Percentiles rank a stretch among this genome's conserved stretches.
Evolutionary conservation across 2,329 filamentous ascomycete genomes (phyloP).

Genomic region (Trichoderma sp.): DNA sequence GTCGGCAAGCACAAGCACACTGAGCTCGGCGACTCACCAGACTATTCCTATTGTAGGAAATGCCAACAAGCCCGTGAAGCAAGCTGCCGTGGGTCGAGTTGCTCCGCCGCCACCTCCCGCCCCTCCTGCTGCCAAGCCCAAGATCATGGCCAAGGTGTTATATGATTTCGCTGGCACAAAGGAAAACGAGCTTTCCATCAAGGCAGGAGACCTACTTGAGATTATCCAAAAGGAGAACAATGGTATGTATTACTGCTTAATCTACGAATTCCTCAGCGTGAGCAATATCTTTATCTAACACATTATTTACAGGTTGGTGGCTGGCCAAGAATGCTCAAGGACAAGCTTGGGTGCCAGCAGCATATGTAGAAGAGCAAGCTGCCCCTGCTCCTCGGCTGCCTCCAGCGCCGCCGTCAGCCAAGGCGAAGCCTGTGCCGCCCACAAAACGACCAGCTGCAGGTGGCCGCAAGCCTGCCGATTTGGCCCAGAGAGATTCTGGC

Average conservation of each 20-base stretch:
- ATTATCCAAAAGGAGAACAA: conserved; percentile 95
- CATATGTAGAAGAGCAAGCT: conserved; percentile 87
- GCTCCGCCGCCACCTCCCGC: conserved; percentile 68
- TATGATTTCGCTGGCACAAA: conserved; percentile 90
- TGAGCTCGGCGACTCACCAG: conserved; percentile 27
- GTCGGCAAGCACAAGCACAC: conserved; percentile 15
- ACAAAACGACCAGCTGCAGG: conserved; percentile 73
- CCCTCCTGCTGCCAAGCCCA: conserved; percentile 57
- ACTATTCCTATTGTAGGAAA: conserved; percentile 30
- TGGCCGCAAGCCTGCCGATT: conserved; percentile 70
- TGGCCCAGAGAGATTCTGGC: conserved; percentile 72
- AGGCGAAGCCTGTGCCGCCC: conserved; percentile 72
- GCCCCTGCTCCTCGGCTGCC: conserved; percentile 70
- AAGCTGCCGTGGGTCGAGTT: conserved; percentile 51
- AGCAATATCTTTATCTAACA: conserved; percentile 39
- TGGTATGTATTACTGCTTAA: conserved; percentile 61
- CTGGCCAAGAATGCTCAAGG: conserved; percentile 72
- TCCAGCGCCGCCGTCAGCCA: conserved; percentile 66
- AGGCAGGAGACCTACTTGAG: conserved; percentile 78
- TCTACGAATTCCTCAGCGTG: no score
- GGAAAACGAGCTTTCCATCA: conserved; percentile 82
- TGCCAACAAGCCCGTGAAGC: conserved; percentile 42
- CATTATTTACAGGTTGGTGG: conserved; percentile 80
- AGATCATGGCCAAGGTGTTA: conserved; percentile 83
- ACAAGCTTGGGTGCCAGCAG: conserved; percentile 93